Evolutionary conservation across 345 rosid genomes (phyloP).

Genomic region (Euphorbia peplus): DNA sequence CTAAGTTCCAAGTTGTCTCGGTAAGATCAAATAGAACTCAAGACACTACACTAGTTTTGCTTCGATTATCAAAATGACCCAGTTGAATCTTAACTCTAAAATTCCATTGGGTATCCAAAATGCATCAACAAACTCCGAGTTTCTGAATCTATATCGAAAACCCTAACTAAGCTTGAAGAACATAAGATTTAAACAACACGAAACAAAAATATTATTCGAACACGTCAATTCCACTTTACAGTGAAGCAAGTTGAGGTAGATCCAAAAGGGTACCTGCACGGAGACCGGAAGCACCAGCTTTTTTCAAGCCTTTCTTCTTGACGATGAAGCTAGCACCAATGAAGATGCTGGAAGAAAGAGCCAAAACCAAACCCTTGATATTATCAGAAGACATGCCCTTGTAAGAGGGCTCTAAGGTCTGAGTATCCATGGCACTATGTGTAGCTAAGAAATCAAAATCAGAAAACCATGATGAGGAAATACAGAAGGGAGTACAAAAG

Average conservation of each 20-base stretch:
- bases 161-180: neutral
- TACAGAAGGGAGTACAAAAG: no score
- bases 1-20: neutral
- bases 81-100: neutral
- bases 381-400: conserved; percentile 29
- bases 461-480: conserved; percentile 3
- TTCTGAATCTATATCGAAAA: neutral
- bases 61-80: conserved; percentile 2
- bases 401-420: conserved; percentile 23
- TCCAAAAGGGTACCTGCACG: conserved; percentile 22
- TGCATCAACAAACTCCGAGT: neutral
- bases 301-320: conserved; percentile 31
- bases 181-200: neutral
- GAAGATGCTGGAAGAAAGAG: conserved; percentile 27
- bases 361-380: conserved; percentile 29
- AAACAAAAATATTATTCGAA: neutral
- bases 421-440: conserved; percentile 8
- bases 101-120: neutral
- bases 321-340: conserved; percentile 34
- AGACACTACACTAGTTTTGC: neutral
- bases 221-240: neutral
- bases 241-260: no score
- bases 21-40: neutral
- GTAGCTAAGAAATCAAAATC: neutral
- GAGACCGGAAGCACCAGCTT: conserved; percentile 28